These are phyloP conservation scores for Microbotryum silenes-acaulis DNA, from an alignment of 1,284 basidiomycete genomes.

Conservation along the genomic window DNA sequence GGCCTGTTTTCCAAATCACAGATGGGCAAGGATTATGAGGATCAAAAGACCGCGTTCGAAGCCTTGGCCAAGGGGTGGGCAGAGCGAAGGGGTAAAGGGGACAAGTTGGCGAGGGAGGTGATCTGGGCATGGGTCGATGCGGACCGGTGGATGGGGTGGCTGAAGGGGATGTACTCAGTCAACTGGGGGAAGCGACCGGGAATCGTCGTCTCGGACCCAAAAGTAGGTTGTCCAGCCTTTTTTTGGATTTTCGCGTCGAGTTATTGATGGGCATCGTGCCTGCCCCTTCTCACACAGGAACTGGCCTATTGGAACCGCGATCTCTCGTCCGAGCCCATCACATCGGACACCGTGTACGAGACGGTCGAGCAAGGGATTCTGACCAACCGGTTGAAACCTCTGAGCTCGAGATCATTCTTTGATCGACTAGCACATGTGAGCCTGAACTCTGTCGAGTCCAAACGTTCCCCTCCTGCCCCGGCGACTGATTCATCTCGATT, in stretches of 20 bases:
- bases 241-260: background rate
- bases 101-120: conserved; percentile 50
- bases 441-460: background rate
- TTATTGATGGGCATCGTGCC: background rate
- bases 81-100: conserved; percentile 34
- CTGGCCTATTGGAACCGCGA: conserved; percentile 61
- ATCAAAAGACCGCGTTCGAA: conserved; percentile 46
- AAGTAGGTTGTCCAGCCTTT: conserved; percentile 48
- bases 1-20: too few species aligned
- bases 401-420: conserved; percentile 41
- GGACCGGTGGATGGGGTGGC: conserved; percentile 69
- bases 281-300: conserved; percentile 44
- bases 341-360: conserved; percentile 58
- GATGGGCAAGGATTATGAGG: conserved; percentile 33
- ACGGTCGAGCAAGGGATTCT: conserved; percentile 59
- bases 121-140: conserved; percentile 80
- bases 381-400: conserved; percentile 51
- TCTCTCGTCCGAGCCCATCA: conserved; percentile 49
- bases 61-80: conserved; percentile 60
- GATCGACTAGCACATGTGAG: conserved; percentile 39
- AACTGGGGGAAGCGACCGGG: conserved; percentile 48
- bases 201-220: conserved; percentile 70
- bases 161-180: conserved; percentile 78
- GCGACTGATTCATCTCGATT: conserved; percentile 16
- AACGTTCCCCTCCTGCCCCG: background rate